Evolutionary conservation across 768 basidiomycete genomes (phyloP).

Genomic region (Leccinum obscurum): DNA sequence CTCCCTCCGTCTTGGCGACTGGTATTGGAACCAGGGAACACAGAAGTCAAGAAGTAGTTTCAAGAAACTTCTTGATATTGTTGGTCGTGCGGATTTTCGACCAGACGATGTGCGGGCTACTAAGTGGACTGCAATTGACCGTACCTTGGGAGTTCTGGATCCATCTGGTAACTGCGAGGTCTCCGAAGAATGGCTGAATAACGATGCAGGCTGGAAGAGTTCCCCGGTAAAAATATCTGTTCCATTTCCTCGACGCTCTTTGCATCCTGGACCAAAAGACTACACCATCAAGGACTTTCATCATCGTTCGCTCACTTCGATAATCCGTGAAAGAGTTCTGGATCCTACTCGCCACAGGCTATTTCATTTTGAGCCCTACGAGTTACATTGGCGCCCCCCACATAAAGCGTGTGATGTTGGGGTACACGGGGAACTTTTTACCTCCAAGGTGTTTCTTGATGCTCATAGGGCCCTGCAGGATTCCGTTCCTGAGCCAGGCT

Average conservation of each 20-base stretch:
- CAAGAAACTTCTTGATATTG: background rate
- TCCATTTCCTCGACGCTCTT: background rate
- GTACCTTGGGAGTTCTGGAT: background rate
- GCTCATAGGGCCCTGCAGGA: background rate
- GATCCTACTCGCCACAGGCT: background rate
- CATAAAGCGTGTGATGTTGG: background rate
- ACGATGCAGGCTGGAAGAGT: background rate
- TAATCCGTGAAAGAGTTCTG: background rate
- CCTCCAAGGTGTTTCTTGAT: background rate
- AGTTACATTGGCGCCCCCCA: background rate
- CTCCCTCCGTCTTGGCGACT: background rate
- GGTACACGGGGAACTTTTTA: background rate
- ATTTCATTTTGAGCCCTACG: background rate
- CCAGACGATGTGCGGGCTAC: background rate
- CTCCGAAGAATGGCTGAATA: background rate
- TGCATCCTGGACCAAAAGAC: background rate
- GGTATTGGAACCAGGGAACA: background rate
- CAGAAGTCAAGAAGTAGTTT: background rate
- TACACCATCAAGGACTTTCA: background rate
- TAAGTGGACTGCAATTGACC: background rate
- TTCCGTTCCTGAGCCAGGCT: background rate
- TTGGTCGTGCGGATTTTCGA: background rate
- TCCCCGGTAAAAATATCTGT: background rate
- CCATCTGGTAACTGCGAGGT: background rate
- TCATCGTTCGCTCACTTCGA: background rate